phyloP scores from a whole-genome alignment of 2,329 filamentous ascomycete genomes.

The Trichoderma gracile region DNA sequence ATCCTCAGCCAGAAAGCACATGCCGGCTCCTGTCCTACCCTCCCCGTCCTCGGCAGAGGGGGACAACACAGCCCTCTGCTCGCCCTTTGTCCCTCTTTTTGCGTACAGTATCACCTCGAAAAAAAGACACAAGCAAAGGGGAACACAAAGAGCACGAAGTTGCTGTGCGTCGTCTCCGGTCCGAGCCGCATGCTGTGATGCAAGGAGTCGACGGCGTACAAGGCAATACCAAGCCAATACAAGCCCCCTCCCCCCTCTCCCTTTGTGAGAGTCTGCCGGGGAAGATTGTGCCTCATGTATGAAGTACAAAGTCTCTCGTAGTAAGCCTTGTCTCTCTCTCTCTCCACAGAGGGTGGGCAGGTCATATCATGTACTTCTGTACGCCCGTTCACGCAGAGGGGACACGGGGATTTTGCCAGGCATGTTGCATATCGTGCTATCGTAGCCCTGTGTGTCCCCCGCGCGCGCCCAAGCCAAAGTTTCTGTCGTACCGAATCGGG shows the following conservation, averaged over 20 bases:
- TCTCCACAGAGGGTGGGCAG: not conserved
- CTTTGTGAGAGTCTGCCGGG: no score
- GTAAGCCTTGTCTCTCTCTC: not conserved
- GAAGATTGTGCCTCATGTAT: no score
- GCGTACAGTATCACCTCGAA: no score
- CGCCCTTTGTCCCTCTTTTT: not conserved
- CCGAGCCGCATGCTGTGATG: not conserved
- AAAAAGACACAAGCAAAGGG: no score
- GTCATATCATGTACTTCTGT: not conserved
- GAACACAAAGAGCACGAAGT: no score
- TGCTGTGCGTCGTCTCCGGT: not conserved
- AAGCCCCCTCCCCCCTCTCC: no score
- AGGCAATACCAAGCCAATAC: no score
- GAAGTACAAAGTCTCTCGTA: no score
- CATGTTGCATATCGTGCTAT: no score
- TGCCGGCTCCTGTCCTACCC: not conserved
- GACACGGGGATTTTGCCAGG: not conserved
- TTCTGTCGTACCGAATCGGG: not conserved
- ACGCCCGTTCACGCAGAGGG: not conserved
- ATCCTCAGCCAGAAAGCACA: not conserved
- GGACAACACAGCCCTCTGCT: conserved; percentile 4
- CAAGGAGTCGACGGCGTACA: no score
- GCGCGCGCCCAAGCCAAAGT: no score
- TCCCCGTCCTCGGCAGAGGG: not conserved
- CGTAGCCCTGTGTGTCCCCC: no score